These are phyloP conservation scores for Solanum habrochaites DNA, from an alignment of 257 asterid species.

Conservation along the genomic window DNA sequence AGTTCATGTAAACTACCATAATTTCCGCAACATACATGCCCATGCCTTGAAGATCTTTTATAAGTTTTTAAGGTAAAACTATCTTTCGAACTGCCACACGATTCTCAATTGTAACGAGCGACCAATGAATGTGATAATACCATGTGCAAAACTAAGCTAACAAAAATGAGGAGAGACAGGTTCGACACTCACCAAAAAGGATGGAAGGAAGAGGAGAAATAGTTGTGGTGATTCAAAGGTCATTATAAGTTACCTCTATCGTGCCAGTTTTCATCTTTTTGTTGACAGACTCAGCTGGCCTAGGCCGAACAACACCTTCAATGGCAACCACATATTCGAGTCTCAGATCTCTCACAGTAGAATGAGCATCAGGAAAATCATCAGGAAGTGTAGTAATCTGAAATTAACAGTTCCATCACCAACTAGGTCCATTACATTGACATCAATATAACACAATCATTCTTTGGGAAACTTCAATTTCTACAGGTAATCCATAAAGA, in stretches of 20 bases:
- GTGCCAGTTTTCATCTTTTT: constrained; percentile 86
- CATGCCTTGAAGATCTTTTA: background rate
- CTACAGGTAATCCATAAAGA: background rate
- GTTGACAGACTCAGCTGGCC: constrained; percentile 76
- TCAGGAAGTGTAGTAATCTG: constrained; percentile 92
- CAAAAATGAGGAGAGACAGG: background rate
- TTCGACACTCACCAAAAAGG: background rate
- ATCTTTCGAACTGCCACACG: background rate
- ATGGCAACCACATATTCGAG: constrained; percentile 83
- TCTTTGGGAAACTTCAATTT: background rate
- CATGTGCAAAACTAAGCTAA: background rate
- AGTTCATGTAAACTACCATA: background rate
- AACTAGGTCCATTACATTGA: background rate
- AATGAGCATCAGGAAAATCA: constrained; percentile 90
- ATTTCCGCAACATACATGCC: background rate
- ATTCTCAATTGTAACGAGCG: background rate
- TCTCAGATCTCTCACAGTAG: constrained; percentile 64
- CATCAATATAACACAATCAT: background rate
- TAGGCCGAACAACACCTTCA: constrained; percentile 73
- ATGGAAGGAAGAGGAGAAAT: background rate
- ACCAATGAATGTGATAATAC: background rate
- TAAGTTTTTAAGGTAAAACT: background rate
- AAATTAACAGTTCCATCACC: background rate
- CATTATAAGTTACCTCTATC: constrained; percentile 52
- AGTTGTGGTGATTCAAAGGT: background rate